Evolutionary conservation across 2,329 filamentous ascomycete genomes (phyloP).

Genomic region (Pseudogymnoascus sp.): DNA sequence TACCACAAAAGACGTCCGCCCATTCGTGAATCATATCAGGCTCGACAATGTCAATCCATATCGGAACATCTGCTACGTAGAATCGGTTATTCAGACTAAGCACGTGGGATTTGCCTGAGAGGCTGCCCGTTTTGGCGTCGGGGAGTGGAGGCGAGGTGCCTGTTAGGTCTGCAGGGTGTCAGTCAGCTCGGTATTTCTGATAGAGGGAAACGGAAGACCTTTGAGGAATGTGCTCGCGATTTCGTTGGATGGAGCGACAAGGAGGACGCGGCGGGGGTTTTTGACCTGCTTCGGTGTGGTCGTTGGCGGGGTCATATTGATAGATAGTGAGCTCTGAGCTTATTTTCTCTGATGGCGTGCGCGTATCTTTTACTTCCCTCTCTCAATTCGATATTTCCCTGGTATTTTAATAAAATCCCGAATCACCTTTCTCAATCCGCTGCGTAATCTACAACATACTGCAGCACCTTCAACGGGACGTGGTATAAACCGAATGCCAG

Average conservation of each 20-base stretch:
- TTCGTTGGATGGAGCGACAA: conserved; percentile 38
- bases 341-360: not conserved
- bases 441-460: not conserved
- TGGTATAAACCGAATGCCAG: not conserved
- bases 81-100: conserved; percentile 46
- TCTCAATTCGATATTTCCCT: not conserved
- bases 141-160: conserved; percentile 34
- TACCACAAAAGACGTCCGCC: conserved; percentile 48
- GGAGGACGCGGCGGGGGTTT: conserved; percentile 49
- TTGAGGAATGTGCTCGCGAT: conserved; percentile 42
- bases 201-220: conserved; percentile 32
- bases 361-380: not conserved
- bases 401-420: not conserved
- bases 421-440: not conserved
- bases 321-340: not conserved
- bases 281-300: conserved; percentile 22
- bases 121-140: conserved; percentile 29
- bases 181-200: conserved; percentile 6
- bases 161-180: conserved; percentile 39
- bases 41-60: conserved; percentile 50
- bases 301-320: not conserved
- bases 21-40: conserved; percentile 30
- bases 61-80: conserved; percentile 50
- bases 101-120: conserved; percentile 52
- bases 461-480: not conserved